phyloP scores from a whole-genome alignment of 2,329 filamentous ascomycete genomes.

The Colletotrichum sidae region DNA sequence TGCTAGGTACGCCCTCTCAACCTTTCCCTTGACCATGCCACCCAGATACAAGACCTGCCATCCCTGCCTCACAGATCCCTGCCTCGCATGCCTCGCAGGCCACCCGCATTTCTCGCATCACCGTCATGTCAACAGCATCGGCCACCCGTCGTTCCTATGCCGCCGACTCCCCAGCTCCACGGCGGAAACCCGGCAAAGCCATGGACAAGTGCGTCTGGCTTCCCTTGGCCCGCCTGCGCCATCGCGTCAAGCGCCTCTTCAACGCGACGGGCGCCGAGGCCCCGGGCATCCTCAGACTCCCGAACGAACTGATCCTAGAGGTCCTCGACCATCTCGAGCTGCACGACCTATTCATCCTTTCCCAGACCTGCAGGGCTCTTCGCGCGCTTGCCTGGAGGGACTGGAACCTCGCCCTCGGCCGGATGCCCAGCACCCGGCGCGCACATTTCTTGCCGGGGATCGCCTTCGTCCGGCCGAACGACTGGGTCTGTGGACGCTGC shows the following conservation, averaged over 20 bases:
- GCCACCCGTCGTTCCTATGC: too few species aligned
- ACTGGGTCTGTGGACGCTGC: background rate
- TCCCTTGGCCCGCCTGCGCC: background rate
- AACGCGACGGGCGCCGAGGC: background rate
- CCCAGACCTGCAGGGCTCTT: conserved; percentile 2
- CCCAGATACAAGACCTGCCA: too few species aligned
- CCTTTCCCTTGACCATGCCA: too few species aligned
- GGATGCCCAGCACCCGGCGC: background rate
- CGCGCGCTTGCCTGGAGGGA: background rate
- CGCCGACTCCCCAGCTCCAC: too few species aligned
- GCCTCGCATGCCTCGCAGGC: too few species aligned
- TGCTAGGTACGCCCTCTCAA: too few species aligned
- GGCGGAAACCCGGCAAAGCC: background rate
- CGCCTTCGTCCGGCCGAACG: background rate
- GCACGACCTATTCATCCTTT: background rate
- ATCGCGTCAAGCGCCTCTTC: background rate
- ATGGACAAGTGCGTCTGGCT: background rate
- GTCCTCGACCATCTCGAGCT: background rate
- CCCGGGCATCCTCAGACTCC: background rate
- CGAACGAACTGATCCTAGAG: background rate
- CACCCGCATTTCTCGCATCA: too few species aligned
- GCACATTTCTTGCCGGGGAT: background rate
- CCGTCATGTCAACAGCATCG: too few species aligned
- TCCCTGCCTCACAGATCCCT: too few species aligned
- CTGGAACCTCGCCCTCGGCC: background rate